These are phyloP conservation scores for Trichoderma breve DNA, from an alignment of 2,329 filamentous ascomycete genomes.

Conservation along the genomic window DNA sequence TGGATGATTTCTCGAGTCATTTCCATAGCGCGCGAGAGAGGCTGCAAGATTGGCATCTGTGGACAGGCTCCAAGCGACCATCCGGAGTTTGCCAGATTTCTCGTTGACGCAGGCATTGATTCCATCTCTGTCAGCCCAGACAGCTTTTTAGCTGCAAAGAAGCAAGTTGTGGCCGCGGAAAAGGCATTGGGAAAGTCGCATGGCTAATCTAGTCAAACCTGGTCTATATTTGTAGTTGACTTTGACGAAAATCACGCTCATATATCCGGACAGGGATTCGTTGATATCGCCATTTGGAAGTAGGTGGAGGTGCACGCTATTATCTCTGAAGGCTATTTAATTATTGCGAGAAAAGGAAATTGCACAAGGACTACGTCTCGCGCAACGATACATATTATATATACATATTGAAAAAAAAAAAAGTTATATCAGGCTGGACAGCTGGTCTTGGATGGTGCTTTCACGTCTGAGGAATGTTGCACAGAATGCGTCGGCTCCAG, in stretches of 20 bases:
- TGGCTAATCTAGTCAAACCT: background rate
- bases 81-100: conserved; percentile 38
- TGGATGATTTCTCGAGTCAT: conserved; percentile 39
- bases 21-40: conserved; percentile 29
- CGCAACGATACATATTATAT: no score
- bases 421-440: no score
- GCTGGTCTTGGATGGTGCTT: background rate
- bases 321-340: background rate
- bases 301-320: background rate
- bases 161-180: conserved; percentile 25
- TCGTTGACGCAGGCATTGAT: conserved; percentile 37
- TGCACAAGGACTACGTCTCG: background rate
- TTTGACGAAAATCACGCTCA: background rate
- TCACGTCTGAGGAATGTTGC: background rate
- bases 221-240: background rate
- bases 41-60: conserved; percentile 39
- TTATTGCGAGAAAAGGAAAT: background rate
- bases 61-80: conserved; percentile 41
- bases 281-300: no score
- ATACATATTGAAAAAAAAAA: no score
- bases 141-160: conserved; percentile 38
- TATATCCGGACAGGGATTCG: background rate
- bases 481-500: accelerated
- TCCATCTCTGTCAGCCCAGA: conserved; percentile 41
- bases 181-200: background rate